Evolutionary conservation across 2,329 filamentous ascomycete species (phyloP).

Genomic region (Tolypocladium ophioglossoides): DNA sequence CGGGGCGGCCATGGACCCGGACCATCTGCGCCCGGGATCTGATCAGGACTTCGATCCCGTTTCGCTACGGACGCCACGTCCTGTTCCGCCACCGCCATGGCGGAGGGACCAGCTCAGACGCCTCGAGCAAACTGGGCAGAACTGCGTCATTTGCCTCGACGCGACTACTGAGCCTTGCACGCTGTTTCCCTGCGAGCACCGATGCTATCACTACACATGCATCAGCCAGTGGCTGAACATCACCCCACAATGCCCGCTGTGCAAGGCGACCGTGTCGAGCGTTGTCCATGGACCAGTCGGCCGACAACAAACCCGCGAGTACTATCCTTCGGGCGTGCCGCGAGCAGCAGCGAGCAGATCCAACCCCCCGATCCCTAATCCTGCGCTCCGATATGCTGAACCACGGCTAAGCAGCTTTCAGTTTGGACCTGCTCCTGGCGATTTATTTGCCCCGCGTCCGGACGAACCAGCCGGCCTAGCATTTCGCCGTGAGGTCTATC

Average conservation of each 20-base stretch:
- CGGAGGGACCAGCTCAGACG: neutral
- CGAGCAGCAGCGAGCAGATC: neutral
- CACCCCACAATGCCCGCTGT: slow-evolving; percentile 66
- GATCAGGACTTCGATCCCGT: neutral
- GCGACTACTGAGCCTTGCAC: slow-evolving; percentile 60
- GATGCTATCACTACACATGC: slow-evolving; percentile 77
- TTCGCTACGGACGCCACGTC: neutral
- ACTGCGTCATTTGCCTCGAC: slow-evolving; percentile 79
- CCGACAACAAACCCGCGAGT: slow-evolving; percentile 36
- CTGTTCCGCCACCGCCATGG: neutral
- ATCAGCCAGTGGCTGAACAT: slow-evolving; percentile 72
- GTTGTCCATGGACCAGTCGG: slow-evolving; percentile 54
- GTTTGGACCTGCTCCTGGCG: neutral
- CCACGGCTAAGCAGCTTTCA: neutral
- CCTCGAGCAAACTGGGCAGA: neutral
- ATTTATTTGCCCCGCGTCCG: neutral
- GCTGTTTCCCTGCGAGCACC: slow-evolving; percentile 67
- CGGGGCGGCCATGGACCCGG: neutral
- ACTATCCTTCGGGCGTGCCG: slow-evolving; percentile 32
- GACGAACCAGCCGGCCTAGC: slow-evolving; percentile 2
- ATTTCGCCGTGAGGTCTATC: slow-evolving; percentile 62
- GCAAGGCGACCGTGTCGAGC: slow-evolving; percentile 45
- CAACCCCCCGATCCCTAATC: neutral
- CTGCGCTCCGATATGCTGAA: neutral
- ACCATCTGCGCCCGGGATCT: neutral